Conservation (phyloP, 371 early-diverging fungal species). For the Mortierella sp. region DNA sequence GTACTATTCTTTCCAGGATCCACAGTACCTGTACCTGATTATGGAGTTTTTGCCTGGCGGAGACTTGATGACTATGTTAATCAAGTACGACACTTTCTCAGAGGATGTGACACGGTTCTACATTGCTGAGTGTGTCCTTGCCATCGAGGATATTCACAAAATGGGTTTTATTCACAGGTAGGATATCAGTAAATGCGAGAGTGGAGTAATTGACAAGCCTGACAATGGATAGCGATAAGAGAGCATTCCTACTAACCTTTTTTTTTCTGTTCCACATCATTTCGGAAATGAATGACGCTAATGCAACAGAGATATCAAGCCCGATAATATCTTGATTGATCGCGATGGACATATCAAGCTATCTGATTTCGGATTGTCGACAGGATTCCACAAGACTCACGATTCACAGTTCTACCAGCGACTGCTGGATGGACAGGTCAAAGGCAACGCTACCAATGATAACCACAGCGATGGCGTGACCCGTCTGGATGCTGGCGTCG, state of each 20-base stretch:
- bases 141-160: conserved; percentile 95
- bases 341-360: conserved; percentile 92
- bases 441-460: conserved; percentile 57
- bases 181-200: not conserved
- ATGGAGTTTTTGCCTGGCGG: conserved; percentile 99
- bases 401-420: conserved; percentile 95
- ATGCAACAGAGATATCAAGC: conserved; percentile 83
- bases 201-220: not conserved
- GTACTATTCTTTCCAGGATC: conserved; percentile 97
- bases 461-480: conserved; percentile 52
- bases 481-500: conserved; percentile 60
- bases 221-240: not conserved
- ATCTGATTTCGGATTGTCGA: conserved; percentile 98
- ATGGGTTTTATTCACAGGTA: conserved; percentile 98
- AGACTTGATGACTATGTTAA: conserved; percentile 98
- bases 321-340: conserved; percentile 91
- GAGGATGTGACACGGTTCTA: conserved; percentile 98
- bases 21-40: conserved; percentile 94
- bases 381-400: conserved; percentile 98
- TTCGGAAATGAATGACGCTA: not conserved
- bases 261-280: not conserved
- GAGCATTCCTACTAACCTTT: not conserved
- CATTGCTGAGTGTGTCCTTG: conserved; percentile 97
- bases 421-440: conserved; percentile 69
- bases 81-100: conserved; percentile 96